Conservation (phyloP, 352 stramenopile species). For the Pythium folliculosum region DNA sequence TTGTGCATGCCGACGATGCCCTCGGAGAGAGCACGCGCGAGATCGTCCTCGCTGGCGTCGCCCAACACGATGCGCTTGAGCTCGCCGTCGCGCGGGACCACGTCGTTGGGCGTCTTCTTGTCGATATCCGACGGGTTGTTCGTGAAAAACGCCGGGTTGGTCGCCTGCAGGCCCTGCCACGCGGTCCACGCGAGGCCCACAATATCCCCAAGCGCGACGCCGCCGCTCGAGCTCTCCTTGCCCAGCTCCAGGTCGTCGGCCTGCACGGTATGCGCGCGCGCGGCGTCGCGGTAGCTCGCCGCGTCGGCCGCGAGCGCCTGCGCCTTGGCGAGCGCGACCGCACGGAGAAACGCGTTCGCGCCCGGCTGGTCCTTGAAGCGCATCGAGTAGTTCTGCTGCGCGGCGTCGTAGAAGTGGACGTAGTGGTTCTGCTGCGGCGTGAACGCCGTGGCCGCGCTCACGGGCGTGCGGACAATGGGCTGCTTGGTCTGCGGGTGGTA, state of each 20-base stretch:
- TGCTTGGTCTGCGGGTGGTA: slow-evolving; percentile 71
- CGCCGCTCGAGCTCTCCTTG: slow-evolving; percentile 40
- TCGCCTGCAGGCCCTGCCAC: slow-evolving; percentile 42
- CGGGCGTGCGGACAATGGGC: slow-evolving; percentile 48
- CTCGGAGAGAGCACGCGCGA: slow-evolving; percentile 44
- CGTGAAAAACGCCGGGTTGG: slow-evolving; percentile 44
- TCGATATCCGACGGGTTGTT: slow-evolving; percentile 57
- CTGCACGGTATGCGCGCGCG: slow-evolving; percentile 1
- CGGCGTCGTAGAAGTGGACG: slow-evolving; percentile 62
- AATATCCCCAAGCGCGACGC: slow-evolving; percentile 46
- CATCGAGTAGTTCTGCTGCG: slow-evolving; percentile 71
- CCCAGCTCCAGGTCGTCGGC: slow-evolving; percentile 55
- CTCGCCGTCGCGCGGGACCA: slow-evolving; percentile 28
- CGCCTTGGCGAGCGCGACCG: slow-evolving; percentile 54
- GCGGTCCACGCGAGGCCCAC: slow-evolving; percentile 52
- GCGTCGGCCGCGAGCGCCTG: slow-evolving; percentile 41
- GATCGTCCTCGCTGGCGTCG: slow-evolving; percentile 26
- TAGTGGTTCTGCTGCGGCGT: slow-evolving; percentile 75
- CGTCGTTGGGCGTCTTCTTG: slow-evolving; percentile 29
- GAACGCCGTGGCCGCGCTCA: slow-evolving; percentile 45
- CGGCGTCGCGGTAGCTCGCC: slow-evolving; percentile 1
- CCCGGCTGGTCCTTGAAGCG: slow-evolving; percentile 59
- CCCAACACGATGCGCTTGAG: slow-evolving; percentile 53
- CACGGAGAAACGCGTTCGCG: slow-evolving; percentile 45
- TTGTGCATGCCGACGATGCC: slow-evolving; percentile 71